Base-by-base conservation (phyloP, 1,284 basidiomycete species). In the Cronartium quercuum region DNA sequence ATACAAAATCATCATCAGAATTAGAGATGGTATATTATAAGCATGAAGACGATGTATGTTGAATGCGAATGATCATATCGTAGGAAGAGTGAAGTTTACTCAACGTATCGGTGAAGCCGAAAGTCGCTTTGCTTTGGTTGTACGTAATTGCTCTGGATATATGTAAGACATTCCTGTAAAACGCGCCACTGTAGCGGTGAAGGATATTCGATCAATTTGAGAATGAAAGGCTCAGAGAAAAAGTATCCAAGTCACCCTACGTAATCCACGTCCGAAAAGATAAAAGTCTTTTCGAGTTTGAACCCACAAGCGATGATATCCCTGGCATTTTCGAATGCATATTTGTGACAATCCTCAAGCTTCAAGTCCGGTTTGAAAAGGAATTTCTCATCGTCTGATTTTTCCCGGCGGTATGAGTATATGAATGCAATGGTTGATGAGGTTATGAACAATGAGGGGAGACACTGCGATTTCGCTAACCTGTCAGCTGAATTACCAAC, bases 281-380 rank as follows among this genome's bases (percentile, higher is more conserved):
- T 97, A 83, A 98, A 98, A 0, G 95, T 98, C 85, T 92, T 94
- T 75, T 94, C 87, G 24, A 89, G 85, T 77, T 94, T 88, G 84
- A 98, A 94, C 1, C 95, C 95, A 78, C 94, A 91, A 0, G 95
- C 93, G 79, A 99, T 97, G 81, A 98, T 96, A 81, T 98, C 96
- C 77, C 87, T 88, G 38, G 94, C 90, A 81, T 98, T 98, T 79
- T 89, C 87, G 78, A 87, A 87, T 9, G 92, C 88, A 82, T 94
- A 98, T 55, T 86, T 85, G 80, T 89, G 87, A 65, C 91, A 92
- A 82, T 99, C 90, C 78, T 97, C 92, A 60, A 92, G 86, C 81
- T 92, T 94, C 76, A 96, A 87, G 77, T 93, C 89, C 68, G 93
- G 90, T 83, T 98, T 96, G 86, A 99, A 96, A 71, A 99, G 83